Percentiles rank a stretch among this genome's conserved stretches.
Conservation (phyloP, 331 rosid genomes). For the Malus hybrid region DNA sequence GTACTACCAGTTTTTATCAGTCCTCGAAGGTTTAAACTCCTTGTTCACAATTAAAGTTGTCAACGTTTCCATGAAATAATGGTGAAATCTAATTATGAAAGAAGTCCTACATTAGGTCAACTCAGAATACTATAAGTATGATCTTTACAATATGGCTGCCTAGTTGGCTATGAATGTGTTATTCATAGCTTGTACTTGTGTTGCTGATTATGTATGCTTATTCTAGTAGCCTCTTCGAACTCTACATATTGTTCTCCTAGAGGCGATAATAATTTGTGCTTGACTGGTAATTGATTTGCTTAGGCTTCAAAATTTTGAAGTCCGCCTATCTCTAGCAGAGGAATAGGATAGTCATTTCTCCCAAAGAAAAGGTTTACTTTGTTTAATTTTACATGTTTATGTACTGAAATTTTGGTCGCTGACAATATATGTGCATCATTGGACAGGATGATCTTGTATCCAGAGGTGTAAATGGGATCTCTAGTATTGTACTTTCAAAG, state of each 20-base stretch:
- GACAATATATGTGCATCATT: conserved; percentile 17
- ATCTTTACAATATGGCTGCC: background rate
- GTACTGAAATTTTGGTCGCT: conserved; percentile 4
- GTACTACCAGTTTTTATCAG: background rate
- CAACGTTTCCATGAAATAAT: background rate
- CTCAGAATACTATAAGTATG: background rate
- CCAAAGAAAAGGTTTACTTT: background rate
- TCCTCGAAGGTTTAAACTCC: background rate
- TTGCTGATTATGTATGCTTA: too few species aligned
- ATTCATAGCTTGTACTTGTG: background rate
- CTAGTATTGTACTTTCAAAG: conserved; percentile 24
- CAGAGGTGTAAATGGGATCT: conserved; percentile 31
- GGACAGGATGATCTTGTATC: conserved; percentile 46
- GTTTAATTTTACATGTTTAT: conserved; percentile 1
- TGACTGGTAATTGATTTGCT: background rate
- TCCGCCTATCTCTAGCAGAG: background rate
- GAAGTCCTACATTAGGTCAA: background rate
- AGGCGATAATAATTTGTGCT: background rate
- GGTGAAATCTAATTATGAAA: background rate
- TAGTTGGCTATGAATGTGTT: background rate
- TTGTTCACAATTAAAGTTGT: background rate
- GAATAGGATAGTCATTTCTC: background rate
- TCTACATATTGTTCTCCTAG: background rate
- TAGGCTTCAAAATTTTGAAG: background rate
- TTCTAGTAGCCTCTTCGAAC: background rate